A percentile compares a stretch with the other conserved stretches of the same genome.
phyloP scores from a whole-genome alignment of 306 rosid genomes.

The Urtica urens region DNA sequence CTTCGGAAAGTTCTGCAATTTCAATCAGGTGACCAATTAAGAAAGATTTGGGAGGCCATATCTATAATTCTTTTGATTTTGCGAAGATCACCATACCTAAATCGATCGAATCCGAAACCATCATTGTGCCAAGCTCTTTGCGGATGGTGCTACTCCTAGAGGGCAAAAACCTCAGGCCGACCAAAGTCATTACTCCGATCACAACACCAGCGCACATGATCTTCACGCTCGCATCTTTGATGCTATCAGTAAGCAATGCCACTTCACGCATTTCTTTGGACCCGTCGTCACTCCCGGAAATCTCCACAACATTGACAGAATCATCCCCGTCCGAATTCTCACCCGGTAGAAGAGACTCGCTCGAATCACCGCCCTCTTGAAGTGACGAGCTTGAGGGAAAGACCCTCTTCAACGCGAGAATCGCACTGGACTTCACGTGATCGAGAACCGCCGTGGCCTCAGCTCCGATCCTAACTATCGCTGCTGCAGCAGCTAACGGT shows the following conservation, averaged over 20 bases:
- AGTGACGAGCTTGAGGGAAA: constrained; percentile 43
- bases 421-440: constrained; percentile 71
- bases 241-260: constrained; percentile 40
- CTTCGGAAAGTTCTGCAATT: constrained; percentile 33
- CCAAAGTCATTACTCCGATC: constrained; percentile 63
- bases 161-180: constrained; percentile 62
- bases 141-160: constrained; percentile 27
- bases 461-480: constrained; percentile 82
- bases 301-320: constrained; percentile 23
- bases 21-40: background rate
- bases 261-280: constrained; percentile 30
- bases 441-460: constrained; percentile 92
- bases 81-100: constrained; percentile 45
- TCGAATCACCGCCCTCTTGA: constrained; percentile 34
- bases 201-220: constrained; percentile 83
- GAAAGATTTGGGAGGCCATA: background rate
- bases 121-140: constrained; percentile 32
- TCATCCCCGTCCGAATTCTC: constrained; percentile 41
- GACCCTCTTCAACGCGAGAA: constrained; percentile 72
- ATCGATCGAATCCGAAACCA: constrained; percentile 34
- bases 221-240: constrained; percentile 67
- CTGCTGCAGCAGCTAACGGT: constrained; percentile 97
- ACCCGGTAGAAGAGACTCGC: constrained; percentile 27
- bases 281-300: constrained; percentile 32
- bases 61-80: background rate